Base-by-base conservation (phyloP, 228 moss, liverwort and hornwort species). In the Sphagnum magellanicum region DNA sequence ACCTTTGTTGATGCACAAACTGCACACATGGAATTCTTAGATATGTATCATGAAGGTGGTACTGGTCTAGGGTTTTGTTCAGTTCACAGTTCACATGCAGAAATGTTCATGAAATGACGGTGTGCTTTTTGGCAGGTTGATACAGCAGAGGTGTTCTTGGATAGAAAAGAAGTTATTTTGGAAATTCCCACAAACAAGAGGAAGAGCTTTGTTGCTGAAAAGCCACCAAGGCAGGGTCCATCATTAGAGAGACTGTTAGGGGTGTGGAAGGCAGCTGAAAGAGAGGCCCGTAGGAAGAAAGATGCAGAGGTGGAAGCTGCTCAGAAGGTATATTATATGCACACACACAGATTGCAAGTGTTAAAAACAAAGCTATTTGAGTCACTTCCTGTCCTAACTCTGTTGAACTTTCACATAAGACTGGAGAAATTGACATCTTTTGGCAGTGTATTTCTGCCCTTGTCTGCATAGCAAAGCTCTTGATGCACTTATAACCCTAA, bases 211-310 rank as follows among this genome's bases (percentile, higher is more conserved):
- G 16, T 55, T 4, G 8, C 57, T 46, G 61, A 70, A 15, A 75
- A 72, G 67, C 3, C 63, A 10, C 1, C 59, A 4, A 76, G 61
- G 59, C 79, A 76, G 53, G 78, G 75, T 4, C 92, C 92, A 0
- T 87, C 92, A 47, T 72, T 90, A 64, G 90, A 90, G 6, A 93
- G 80, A 64, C 51, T 90, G 17, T 65, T 93, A 72, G 71, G 77
- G 59, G 76, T 76, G 12, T 93, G 90, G 90, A 90, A 87, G 71
- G 63, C 71, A 60, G 75, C 80, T 48, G 89, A 90, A 77, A 78
- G 51, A 4, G 81, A 89, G 67, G 75, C 80, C 52, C 78, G 77
- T 46, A 77, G 16, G 66, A 87, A 77, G 68, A 80, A 77, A 71
- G 83, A 89, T 53, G 79, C 70, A 6, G 79, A 84, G 66, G 60